Conservation (phyloP, 768 basidiomycete species). For the Tulasnella sp. region DNA sequence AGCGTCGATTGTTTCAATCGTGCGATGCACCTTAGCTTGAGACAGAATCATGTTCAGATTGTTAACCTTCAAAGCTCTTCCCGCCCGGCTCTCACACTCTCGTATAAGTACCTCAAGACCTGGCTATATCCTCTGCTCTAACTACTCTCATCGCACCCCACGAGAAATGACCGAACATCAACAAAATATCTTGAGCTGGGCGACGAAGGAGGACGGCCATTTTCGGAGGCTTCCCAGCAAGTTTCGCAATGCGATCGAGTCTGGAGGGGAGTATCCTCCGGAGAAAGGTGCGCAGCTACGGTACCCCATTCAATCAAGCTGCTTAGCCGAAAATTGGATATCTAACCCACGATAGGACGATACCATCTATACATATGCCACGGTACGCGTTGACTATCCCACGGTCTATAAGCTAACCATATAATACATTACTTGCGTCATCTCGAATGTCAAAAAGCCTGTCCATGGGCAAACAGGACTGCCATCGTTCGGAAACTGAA, state of each 20-base stretch:
- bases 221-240: constrained; percentile 31
- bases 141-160: too few species aligned
- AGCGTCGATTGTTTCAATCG: too few species aligned
- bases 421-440: not conserved
- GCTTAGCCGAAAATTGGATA: not conserved
- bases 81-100: too few species aligned
- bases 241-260: constrained; percentile 32
- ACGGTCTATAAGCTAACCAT: not conserved
- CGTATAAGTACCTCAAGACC: too few species aligned
- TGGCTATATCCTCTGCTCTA: too few species aligned
- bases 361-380: constrained; percentile 19
- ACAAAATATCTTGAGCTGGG: constrained; percentile 28
- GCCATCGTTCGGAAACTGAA: constrained; percentile 86
- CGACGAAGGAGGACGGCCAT: too few species aligned
- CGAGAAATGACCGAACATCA: too few species aligned
- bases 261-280: constrained; percentile 30
- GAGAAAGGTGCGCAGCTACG: constrained; percentile 28
- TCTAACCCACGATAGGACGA: not conserved
- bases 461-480: constrained; percentile 92
- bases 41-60: too few species aligned
- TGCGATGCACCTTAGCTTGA: too few species aligned
- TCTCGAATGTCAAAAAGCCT: constrained; percentile 30
- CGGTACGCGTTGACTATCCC: not conserved
- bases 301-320: not conserved
- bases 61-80: too few species aligned